phyloP scores from a whole-genome alignment of 768 basidiomycete species.

The Neoboletus subvelutipes region DNA sequence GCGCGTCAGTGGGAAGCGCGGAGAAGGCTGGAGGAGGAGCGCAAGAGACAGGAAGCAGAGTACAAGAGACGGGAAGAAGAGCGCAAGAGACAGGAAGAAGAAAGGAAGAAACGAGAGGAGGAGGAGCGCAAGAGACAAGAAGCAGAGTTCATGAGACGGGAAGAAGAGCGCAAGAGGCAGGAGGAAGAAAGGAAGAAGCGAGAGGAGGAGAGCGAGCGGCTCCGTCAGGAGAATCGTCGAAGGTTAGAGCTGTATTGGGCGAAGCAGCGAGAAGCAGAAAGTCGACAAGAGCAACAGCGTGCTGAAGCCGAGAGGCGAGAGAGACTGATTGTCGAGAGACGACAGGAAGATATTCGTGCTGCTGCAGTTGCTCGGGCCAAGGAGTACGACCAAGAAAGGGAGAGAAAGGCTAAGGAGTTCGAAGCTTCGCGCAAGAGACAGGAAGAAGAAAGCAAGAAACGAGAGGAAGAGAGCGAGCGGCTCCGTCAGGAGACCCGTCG shows the following conservation, averaged over 20 bases:
- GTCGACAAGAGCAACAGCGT: slow-evolving; percentile 1
- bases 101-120: too few relatives aligned
- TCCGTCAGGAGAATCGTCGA: neutral
- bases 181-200: neutral
- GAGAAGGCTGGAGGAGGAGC: slow-evolving; percentile 8
- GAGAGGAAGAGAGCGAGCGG: neutral
- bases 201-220: neutral
- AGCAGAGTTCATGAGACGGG: too few relatives aligned
- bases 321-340: neutral
- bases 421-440: neutral
- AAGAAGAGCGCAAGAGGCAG: neutral
- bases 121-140: too few relatives aligned
- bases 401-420: neutral
- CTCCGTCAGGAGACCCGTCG: too few relatives aligned
- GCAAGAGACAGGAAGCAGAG: neutral
- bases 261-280: slow-evolving; percentile 28
- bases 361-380: neutral
- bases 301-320: neutral
- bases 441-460: neutral
- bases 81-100: too few relatives aligned
- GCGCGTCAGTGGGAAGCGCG: slow-evolving; percentile 37
- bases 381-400: neutral
- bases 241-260: neutral
- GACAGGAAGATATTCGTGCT: neutral
- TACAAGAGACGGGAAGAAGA: too few relatives aligned